These are phyloP conservation scores for Mallotus japonicus DNA, from an alignment of 441 rosid species.

Conservation along the genomic window DNA sequence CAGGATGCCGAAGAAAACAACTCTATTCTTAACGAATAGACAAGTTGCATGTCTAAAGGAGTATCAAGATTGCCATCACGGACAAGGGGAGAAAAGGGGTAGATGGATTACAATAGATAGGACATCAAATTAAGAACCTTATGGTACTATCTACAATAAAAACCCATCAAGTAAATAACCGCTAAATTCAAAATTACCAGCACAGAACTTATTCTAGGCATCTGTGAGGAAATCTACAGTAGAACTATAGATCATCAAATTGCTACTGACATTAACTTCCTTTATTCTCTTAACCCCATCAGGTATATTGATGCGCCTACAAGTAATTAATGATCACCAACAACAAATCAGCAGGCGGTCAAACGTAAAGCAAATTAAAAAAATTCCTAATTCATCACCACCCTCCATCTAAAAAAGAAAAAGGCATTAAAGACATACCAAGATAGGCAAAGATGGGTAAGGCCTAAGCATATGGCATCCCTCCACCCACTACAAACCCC, in stretches of 20 bases:
- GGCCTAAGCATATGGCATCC: constrained; percentile 73
- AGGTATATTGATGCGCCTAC: constrained; percentile 1
- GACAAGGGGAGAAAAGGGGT: neutral
- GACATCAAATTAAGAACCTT: too few species aligned
- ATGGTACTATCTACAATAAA: too few species aligned
- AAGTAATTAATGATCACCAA: constrained; percentile 1
- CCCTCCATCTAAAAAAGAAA: neutral
- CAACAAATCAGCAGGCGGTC: neutral
- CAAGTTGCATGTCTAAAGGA: neutral
- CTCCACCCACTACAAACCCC: constrained; percentile 93
- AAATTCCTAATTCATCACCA: constrained; percentile 8
- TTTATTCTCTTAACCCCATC: constrained; percentile 4
- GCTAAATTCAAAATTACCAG: constrained; percentile 1
- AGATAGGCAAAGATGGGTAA: constrained; percentile 73
- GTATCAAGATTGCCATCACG: neutral
- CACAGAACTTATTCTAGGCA: constrained; percentile 3
- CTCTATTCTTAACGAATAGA: neutral
- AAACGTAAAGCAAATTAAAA: too few species aligned
- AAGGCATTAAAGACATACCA: constrained; percentile 42
- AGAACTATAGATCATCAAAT: constrained; percentile 1
- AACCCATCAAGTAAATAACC: neutral
- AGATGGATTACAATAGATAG: neutral
- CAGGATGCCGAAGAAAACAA: neutral
- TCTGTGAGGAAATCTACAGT: neutral
- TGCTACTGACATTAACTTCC: neutral